Conservation (phyloP, 768 basidiomycete species). For the Scleroderma bovista region DNA sequence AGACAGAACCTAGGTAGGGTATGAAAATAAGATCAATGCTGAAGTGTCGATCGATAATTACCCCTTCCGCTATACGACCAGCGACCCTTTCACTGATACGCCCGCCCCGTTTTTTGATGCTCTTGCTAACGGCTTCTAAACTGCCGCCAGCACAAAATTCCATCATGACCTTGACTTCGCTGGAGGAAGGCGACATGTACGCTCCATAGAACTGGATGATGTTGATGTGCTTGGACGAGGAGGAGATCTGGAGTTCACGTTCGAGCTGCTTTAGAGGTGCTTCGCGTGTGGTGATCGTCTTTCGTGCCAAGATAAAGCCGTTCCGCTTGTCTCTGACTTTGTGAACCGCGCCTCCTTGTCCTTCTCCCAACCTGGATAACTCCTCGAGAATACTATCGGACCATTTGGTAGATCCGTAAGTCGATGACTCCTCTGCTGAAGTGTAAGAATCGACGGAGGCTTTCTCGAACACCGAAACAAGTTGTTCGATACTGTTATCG, state of each 20-base stretch:
- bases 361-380: constrained; percentile 79
- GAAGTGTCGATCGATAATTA: constrained; percentile 33
- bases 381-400: constrained; percentile 74
- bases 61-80: constrained; percentile 90
- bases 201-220: constrained; percentile 92
- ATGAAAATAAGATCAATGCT: constrained; percentile 6
- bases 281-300: constrained; percentile 87
- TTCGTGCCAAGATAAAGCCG: constrained; percentile 82
- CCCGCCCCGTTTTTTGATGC: constrained; percentile 71
- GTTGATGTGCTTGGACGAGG: constrained; percentile 76
- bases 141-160: constrained; percentile 86
- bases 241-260: constrained; percentile 88
- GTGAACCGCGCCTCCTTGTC: constrained; percentile 94
- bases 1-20: constrained; percentile 58
- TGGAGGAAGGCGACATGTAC: constrained; percentile 79
- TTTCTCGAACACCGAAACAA: constrained; percentile 25
- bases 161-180: constrained; percentile 95
- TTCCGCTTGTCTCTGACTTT: constrained; percentile 85
- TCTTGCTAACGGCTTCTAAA: constrained; percentile 82
- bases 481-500: constrained; percentile 34
- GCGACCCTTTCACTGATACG: constrained; percentile 85
- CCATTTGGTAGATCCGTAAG: constrained; percentile 36
- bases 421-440: constrained; percentile 32
- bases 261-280: constrained; percentile 90
- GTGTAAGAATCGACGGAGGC: constrained; percentile 28